Conservation (phyloP, 2,329 filamentous ascomycete genomes). For the Talaromyces marneffei region DNA sequence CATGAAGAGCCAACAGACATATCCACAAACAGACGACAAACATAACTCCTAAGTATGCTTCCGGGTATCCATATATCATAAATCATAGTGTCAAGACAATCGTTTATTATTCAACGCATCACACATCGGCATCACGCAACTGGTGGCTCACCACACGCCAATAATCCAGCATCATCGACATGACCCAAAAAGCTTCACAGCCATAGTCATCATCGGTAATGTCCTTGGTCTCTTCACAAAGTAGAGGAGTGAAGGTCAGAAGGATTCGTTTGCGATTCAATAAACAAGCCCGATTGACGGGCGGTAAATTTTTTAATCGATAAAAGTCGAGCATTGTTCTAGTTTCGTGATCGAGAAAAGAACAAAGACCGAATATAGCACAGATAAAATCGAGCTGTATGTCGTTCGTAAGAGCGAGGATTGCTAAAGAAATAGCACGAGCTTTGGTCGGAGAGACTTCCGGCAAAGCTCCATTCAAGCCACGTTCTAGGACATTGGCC, state of each 20-base stretch:
- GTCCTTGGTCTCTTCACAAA: conserved; percentile 17
- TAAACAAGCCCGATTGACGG: conserved; percentile 19
- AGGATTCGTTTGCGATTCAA: conserved; percentile 26
- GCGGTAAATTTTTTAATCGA: conserved; percentile 15
- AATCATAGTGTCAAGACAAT: conserved; percentile 4
- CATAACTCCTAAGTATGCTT: neutral
- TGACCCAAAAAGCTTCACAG: conserved; percentile 26
- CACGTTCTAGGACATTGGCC: conserved; percentile 13
- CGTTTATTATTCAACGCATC: neutral
- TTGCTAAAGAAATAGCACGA: conserved; percentile 33
- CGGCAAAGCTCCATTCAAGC: conserved; percentile 21
- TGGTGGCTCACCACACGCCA: conserved; percentile 34
- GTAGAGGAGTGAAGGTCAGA: conserved; percentile 29
- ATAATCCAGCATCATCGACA: conserved; percentile 29
- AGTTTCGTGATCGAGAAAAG: conserved; percentile 27
- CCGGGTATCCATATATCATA: conserved; percentile 6
- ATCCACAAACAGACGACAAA: neutral
- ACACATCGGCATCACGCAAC: conserved; percentile 26
- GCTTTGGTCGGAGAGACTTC: conserved; percentile 21
- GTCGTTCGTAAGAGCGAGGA: conserved; percentile 32
- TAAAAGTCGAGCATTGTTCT: conserved; percentile 19
- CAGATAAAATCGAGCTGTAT: conserved; percentile 39
- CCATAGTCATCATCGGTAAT: conserved; percentile 20
- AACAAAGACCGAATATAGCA: conserved; percentile 35
- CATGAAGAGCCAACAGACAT: neutral